Evolutionary conservation across 2,329 filamentous ascomycete genomes (phyloP), one percentile per base, ranked within the genome.

Genomic region (Alternaria ethzedia): DNA sequence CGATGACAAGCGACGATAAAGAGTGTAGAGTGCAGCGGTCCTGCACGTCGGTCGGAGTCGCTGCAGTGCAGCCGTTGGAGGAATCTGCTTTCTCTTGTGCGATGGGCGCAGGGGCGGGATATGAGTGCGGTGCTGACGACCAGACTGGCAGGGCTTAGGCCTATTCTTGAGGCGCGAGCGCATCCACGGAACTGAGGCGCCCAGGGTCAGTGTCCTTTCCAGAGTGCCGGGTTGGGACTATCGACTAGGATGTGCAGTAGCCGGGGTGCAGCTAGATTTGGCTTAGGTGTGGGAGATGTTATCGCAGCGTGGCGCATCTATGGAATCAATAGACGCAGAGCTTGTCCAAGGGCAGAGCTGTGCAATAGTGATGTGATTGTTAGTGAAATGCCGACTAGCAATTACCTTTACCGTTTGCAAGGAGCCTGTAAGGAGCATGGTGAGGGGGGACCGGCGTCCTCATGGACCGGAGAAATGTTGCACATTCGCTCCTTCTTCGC

Each of bases 31-130:
- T 59, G 70, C 68, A 72, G 70, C 63, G 44, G 61, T 61, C 61
- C 70, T 71, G 70, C 70, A 66, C 61, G 65, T 63, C 63, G 57
- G 64, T 61, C 28, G 66, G 57, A 68, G 66, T 63, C 47, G 70
- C 61, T 59, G 67, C 61, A 51, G 59, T 63, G 63, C 63, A 59
- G 63, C 46, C 55, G 63, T 54, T 25, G 52, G 43, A 36, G 45
- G 26, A 25, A 21, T 50, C 32, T 62, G 43, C 62, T 59, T 61
- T 55, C 61, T 57, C 20, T 25, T 32, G 47, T 55, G 46, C 32
- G 44, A 51, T 49, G 57, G 45, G 45, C 21, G 44, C 56, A 46
- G 56, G 51, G 26, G 46, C 36, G 56, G 57, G 59, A 58, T 62
- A 60, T 62, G 59, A 57, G 26, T 62, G 50, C 15, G 50, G 28